Evolutionary conservation across 192 early-diverging fungal genomes (phyloP).

Genomic region (Coemansia aciculifera): DNA sequence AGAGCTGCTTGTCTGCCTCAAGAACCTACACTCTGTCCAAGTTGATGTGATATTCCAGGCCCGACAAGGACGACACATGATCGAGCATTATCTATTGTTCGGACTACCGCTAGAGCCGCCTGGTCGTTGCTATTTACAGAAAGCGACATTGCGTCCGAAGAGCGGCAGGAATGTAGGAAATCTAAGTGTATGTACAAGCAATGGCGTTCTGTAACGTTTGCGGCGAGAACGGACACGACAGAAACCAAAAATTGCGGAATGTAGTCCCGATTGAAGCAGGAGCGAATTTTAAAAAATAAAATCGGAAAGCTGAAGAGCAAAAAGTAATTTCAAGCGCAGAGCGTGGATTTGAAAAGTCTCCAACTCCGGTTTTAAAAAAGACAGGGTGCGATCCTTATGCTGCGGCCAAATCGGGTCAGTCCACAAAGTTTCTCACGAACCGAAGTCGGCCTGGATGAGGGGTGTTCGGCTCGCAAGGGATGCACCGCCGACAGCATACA

Average conservation of each 20-base stretch:
- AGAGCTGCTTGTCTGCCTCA: not conserved
- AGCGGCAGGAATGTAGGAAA: not conserved
- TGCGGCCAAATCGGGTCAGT: not conserved
- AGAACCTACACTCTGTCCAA: conserved; percentile 14
- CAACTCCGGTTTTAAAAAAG: not conserved
- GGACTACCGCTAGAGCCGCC: not conserved
- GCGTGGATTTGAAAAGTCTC: not conserved
- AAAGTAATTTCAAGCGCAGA: not conserved
- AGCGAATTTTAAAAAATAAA: not conserved
- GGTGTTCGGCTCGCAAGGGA: not conserved
- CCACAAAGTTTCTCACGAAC: not conserved
- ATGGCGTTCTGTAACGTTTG: not conserved
- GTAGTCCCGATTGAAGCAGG: not conserved
- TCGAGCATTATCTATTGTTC: conserved; percentile 12
- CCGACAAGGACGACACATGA: conserved; percentile 40
- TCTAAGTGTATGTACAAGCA: conserved; percentile 5
- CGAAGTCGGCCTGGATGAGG: not conserved
- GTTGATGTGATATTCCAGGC: conserved; percentile 5
- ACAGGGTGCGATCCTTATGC: not conserved
- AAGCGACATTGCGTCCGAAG: not conserved
- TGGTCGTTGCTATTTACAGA: not conserved
- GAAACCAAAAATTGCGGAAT: not conserved
- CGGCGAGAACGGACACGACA: not conserved
- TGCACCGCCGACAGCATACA: not conserved
- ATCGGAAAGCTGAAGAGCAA: not conserved